A percentile compares a stretch with the other conserved stretches of the same genome.
phyloP scores from a whole-genome alignment of 2,329 filamentous ascomycete genomes.

The Scedosporium boydii region DNA sequence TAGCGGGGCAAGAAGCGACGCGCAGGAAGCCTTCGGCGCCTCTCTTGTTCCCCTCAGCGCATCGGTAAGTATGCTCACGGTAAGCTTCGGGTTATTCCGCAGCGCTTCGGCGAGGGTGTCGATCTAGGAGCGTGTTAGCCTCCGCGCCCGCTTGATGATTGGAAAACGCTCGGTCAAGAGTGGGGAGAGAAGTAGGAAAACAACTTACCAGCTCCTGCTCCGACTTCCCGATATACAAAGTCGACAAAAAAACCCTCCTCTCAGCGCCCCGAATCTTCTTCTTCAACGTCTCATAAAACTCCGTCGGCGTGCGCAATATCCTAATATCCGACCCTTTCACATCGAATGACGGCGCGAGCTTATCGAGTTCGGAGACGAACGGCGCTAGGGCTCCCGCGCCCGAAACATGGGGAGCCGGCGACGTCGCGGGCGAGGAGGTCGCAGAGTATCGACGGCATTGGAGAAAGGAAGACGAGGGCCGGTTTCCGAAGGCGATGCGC shows the following conservation, averaged over 20 bases:
- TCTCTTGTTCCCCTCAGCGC: slow-evolving; percentile 86
- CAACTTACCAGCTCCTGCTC: slow-evolving; percentile 68
- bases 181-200: slow-evolving; percentile 9
- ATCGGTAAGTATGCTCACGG: slow-evolving; percentile 84
- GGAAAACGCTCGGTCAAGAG: not conserved
- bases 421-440: slow-evolving; percentile 10
- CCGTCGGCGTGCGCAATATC: slow-evolving; percentile 69
- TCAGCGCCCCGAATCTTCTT: slow-evolving; percentile 73
- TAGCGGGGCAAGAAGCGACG: slow-evolving; percentile 78
- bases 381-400: slow-evolving; percentile 37
- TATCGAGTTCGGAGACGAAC: slow-evolving; percentile 67
- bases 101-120: slow-evolving; percentile 68
- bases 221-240: slow-evolving; percentile 88
- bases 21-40: slow-evolving; percentile 74
- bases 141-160: not conserved
- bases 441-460: slow-evolving; percentile 7
- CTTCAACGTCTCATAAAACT: slow-evolving; percentile 90
- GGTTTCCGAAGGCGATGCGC: not conserved
- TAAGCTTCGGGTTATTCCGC: slow-evolving; percentile 62
- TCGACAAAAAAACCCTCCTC: slow-evolving; percentile 81
- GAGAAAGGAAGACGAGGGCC: not conserved
- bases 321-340: slow-evolving; percentile 70
- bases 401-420: slow-evolving; percentile 13
- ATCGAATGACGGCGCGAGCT: slow-evolving; percentile 82
- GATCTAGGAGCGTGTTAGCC: slow-evolving; percentile 40